These are phyloP conservation scores for Collybia mongolica DNA, from an alignment of 768 basidiomycete species.

Conservation along the genomic window DNA sequence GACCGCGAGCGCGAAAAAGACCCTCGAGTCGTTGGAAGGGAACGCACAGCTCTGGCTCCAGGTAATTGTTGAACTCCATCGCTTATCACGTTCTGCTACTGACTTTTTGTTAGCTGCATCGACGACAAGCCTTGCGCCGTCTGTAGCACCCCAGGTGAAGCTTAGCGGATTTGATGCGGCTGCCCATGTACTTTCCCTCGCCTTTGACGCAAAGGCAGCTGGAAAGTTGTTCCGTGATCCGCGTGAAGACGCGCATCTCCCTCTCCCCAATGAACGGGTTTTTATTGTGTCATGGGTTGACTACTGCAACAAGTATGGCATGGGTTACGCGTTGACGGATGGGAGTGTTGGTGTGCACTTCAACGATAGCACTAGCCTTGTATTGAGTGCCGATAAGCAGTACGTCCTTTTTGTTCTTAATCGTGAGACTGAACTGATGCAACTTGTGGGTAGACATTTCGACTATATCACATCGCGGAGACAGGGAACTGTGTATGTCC, in stretches of 20 bases:
- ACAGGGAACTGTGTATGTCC: constrained; percentile 64
- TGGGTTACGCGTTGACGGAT: constrained; percentile 97
- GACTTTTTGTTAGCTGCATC: constrained; percentile 5
- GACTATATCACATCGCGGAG: constrained; percentile 80
- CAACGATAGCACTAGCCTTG: constrained; percentile 89
- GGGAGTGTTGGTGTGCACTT: constrained; percentile 95
- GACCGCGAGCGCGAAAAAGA: constrained; percentile 12
- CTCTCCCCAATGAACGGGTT: constrained; percentile 65
- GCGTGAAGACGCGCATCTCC: constrained; percentile 41
- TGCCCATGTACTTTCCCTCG: constrained; percentile 43
- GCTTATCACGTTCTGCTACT: neutral
- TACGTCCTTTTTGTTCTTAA: constrained; percentile 37
- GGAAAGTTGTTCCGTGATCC: constrained; percentile 72
- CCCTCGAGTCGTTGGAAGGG: constrained; percentile 1
- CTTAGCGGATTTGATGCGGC: constrained; percentile 69
- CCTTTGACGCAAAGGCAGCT: constrained; percentile 65
- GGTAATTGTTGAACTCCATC: constrained; percentile 3
- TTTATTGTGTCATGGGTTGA: constrained; percentile 99
- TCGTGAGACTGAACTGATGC: neutral
- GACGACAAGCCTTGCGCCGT: constrained; percentile 10
- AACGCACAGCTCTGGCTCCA: constrained; percentile 4
- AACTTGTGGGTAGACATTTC: constrained; percentile 60
- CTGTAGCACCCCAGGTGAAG: constrained; percentile 8
- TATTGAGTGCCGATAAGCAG: constrained; percentile 86
- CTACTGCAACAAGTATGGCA: constrained; percentile 99